Evolutionary conservation across 805 yeast species (phyloP).

Genomic region (Kazachstania bromeliacearum): DNA sequence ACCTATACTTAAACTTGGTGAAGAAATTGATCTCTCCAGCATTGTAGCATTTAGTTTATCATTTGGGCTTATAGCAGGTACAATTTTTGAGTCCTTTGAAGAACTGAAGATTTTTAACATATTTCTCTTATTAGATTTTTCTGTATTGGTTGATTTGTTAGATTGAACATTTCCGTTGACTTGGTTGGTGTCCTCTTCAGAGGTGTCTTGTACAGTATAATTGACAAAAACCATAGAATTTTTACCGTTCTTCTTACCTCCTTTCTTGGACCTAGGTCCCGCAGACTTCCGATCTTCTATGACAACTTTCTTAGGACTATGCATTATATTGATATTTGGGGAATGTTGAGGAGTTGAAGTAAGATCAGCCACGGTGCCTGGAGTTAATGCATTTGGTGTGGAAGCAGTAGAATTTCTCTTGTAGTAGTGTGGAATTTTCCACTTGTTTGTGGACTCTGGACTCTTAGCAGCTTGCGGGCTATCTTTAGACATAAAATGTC

Average conservation of each 20-base stretch:
- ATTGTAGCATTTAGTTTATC: not conserved
- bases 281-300: constrained; percentile 16
- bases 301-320: constrained; percentile 24
- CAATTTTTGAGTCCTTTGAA: constrained; percentile 7
- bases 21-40: constrained; percentile 6
- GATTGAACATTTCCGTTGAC: not conserved
- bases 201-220: constrained; percentile 26
- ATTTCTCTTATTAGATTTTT: constrained; percentile 10
- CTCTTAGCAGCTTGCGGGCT: constrained; percentile 6
- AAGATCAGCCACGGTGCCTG: not conserved
- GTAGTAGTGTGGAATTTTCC: constrained; percentile 30
- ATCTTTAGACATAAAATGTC: constrained; percentile 1
- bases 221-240: constrained; percentile 29
- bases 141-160: not conserved
- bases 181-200: not conserved
- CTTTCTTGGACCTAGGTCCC: constrained; percentile 6
- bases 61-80: not conserved
- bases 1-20: constrained; percentile 3
- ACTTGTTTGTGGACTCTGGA: constrained; percentile 23
- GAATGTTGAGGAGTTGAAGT: constrained; percentile 3
- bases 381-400: constrained; percentile 3
- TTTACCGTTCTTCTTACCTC: constrained; percentile 10
- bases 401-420: constrained; percentile 15
- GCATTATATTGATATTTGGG: constrained; percentile 18
- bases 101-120: constrained; percentile 27